phyloP scores from a whole-genome alignment of 768 basidiomycete genomes.

The Hericium coralloides region DNA sequence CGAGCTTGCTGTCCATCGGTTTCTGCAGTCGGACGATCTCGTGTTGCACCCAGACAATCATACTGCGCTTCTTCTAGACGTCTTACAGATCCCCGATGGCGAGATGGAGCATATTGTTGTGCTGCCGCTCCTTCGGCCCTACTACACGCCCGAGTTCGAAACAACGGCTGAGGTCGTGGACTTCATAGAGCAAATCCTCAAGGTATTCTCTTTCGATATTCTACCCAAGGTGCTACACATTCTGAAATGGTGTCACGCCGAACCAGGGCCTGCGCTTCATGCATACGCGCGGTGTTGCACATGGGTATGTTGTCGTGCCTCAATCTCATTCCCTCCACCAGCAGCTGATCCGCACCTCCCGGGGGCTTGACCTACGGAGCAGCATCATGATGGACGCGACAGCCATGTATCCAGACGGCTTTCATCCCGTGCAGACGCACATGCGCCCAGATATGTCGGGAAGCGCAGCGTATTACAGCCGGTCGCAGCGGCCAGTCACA shows the following conservation, averaged over 20 bases:
- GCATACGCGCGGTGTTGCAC: conserved; percentile 16
- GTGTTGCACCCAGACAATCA: conserved; percentile 16
- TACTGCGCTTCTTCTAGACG: conserved; percentile 13
- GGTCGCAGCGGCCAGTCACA: conserved; percentile 17
- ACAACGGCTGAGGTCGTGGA: conserved; percentile 19
- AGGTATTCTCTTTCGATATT: conserved; percentile 10
- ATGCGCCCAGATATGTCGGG: conserved; percentile 2
- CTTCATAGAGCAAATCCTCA: conserved; percentile 17
- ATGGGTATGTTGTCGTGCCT: conserved; percentile 6
- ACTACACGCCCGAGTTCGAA: conserved; percentile 17
- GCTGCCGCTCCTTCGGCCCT: conserved; percentile 15
- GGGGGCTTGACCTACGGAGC: conserved; percentile 5
- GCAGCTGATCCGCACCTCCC: neutral
- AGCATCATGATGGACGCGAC: conserved; percentile 10
- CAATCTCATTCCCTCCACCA: neutral
- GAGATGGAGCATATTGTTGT: conserved; percentile 9
- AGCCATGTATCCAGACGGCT: conserved; percentile 5
- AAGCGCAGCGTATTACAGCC: conserved; percentile 11
- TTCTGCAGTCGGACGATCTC: conserved; percentile 6
- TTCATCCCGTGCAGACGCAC: conserved; percentile 4
- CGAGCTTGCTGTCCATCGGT: conserved; percentile 4
- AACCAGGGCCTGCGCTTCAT: conserved; percentile 17
- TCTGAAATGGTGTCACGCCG: neutral
- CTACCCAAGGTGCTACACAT: neutral
- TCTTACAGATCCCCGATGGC: conserved; percentile 9